Evolutionary conservation across 768 basidiomycete genomes (phyloP), one percentile per base, ranked within the genome.

Genomic region (Tylopilus plumbeoviolaceoides): DNA sequence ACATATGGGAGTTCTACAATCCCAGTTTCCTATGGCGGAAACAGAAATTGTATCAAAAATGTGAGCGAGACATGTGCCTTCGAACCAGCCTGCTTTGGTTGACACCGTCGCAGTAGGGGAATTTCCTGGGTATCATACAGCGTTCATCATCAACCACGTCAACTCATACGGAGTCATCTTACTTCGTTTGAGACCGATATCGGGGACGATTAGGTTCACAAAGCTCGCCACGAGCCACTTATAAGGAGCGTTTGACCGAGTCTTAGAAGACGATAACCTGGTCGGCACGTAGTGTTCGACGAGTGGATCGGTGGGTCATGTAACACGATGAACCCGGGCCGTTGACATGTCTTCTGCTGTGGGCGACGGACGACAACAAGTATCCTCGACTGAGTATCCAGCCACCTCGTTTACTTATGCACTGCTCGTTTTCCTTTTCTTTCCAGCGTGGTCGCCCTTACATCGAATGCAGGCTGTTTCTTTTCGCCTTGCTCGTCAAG

Each of bases 121-220:
- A n/a, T n/a, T n/a, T n/a, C n/a, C n/a, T n/a, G n/a, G n/a, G n/a
- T n/a, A n/a, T n/a, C n/a, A n/a, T n/a, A n/a, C n/a, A n/a, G n/a
- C n/a, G n/a, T n/a, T n/a, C n/a, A n/a, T n/a, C n/a, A n/a, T n/a
- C n/a, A n/a, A n/a, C n/a, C n/a, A n/a, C n/a, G n/a, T n/a, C 33
- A 70, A 67, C 47, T 72, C 73, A 2, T 73, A 75, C 30, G 76
- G 75, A 0, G 66, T 77, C 36, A 67, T 77, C 25, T 67, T 75
- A 0, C 70, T 78, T 23, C 55, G 72, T 35, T 73, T 75, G 0
- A 75, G 76, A 17, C 65, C 63, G 11, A 70, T 70, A 33, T 55
- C 59, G 15, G 70, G 73, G 44, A 62, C 72, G 9, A 53, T 53
- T 20, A 57, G 52, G 20, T 58, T 77, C 39, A 69, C 72, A 1